Evolutionary conservation across 306 rosid genomes (phyloP).

Genomic region (Castanopsis chinensis): DNA sequence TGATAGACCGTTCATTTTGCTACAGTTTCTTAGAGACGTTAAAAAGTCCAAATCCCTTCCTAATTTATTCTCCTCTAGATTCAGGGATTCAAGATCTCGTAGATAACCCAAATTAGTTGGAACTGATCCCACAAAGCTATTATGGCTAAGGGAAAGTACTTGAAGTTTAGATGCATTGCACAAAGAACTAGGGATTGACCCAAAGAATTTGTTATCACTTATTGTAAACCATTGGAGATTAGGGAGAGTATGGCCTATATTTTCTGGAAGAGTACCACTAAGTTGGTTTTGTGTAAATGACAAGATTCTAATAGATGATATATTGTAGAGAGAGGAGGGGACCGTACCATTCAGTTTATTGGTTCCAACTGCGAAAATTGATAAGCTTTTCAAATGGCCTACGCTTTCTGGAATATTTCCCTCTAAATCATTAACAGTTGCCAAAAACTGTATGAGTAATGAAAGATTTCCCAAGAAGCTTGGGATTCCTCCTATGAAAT

Average conservation of each 20-base stretch:
- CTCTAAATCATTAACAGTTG: no score
- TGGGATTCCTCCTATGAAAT: no score
- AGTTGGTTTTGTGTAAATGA: neutral
- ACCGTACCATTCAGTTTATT: no score
- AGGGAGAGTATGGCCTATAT: neutral
- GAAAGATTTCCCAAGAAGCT: no score
- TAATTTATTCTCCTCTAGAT: neutral
- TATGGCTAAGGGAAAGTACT: neutral
- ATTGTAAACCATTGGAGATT: neutral
- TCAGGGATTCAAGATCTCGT: neutral
- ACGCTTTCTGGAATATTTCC: no score
- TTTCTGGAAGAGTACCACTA: constrained; percentile 1
- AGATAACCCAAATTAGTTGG: constrained; percentile 1
- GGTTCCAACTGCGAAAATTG: fast-evolving
- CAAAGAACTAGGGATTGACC: neutral
- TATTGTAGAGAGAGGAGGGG: no score
- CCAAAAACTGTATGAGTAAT: fast-evolving
- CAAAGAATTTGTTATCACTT: neutral
- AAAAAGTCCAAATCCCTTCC: constrained; percentile 35
- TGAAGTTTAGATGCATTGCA: neutral
- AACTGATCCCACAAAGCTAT: constrained; percentile 5
- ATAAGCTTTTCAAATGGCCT: no score
- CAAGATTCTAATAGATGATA: no score
- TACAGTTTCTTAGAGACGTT: constrained; percentile 19
- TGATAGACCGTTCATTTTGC: no score